Evolutionary conservation across 306 rosid species (phyloP).

Genomic region (Dalbergia cochinchinensis): DNA sequence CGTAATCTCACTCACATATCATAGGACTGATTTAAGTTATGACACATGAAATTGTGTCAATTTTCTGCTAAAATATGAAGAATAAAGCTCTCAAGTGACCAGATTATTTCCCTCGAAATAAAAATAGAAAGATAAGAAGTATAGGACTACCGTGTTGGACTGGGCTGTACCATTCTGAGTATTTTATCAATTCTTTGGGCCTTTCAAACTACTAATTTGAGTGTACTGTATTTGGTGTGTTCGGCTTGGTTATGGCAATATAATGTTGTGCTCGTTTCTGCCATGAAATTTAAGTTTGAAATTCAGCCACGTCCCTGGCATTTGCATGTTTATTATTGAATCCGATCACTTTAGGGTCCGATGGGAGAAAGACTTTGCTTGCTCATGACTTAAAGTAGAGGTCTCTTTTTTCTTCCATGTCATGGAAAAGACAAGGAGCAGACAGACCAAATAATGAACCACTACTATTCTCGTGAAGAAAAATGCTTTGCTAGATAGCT

Average conservation of each 20-base stretch:
- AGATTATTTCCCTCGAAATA: neutral
- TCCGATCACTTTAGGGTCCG: slow-evolving; percentile 5
- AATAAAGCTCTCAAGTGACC: neutral
- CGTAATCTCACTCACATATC: no score
- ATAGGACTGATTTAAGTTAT: neutral
- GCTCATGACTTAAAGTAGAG: slow-evolving; percentile 62
- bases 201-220: no score
- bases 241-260: neutral
- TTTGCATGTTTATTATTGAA: slow-evolving; percentile 41
- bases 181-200: no score
- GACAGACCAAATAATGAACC: slow-evolving; percentile 54
- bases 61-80: neutral
- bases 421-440: slow-evolving; percentile 39
- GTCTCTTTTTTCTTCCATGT: slow-evolving; percentile 49
- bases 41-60: neutral
- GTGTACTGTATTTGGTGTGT: slow-evolving; percentile 9
- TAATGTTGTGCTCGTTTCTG: slow-evolving; percentile 33
- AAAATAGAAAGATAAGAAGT: no score
- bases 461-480: neutral
- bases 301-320: slow-evolving; percentile 30
- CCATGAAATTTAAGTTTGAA: slow-evolving; percentile 31
- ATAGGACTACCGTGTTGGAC: neutral
- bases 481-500: no score
- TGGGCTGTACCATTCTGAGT: neutral
- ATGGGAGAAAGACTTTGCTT: slow-evolving; percentile 63